Evolutionary conservation across 371 early-diverging fungal genomes (phyloP), one percentile per base, ranked within the genome.

Genomic region (Mortierella sp.): DNA sequence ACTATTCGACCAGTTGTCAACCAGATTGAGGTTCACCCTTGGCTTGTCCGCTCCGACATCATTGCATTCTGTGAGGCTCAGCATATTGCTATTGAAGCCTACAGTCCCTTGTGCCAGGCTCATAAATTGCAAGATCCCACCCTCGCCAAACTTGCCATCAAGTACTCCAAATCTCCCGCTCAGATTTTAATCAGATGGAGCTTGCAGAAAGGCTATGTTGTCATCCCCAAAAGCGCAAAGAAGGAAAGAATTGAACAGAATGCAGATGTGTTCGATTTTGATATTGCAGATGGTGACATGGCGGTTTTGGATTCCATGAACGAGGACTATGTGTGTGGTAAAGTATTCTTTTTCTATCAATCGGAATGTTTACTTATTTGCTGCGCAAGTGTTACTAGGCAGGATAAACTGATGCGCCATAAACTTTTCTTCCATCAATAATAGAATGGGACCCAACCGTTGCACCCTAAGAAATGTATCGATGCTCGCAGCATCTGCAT

Each of bases 11-110:
- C 96, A 5, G 90, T 87, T 31, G 86, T 93, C 17, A 90, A 91
- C 65, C 95, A 96, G 72, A 88, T 94, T 66, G 96, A 95, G 83
- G 71, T 86, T 47, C 82, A 83, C 28, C 86, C 86, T 2, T 86
- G 84, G 76, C 70, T 83, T 10, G 75, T 73, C 9, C 86, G 86
- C 15, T 47, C 71, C 2, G 86, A 88, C 9, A 75, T 88, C 15
- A 76, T 78, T 19, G 45, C 71, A 13, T 88, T 84, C 67, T 91
- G 90, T 72, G 61, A 72, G 29, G 47, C 82, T 40, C 72, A 90
- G 32, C 80, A 81, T 22, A 90, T 91, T 40, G 62, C 84, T 0
- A 61, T 91, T 15, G 87, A 88, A 76, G 91, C 91, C 1, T 91
- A 88, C 72, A 88, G 86, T 22, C 89, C 90, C 0, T 72, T 90